Conservation (phyloP, 768 basidiomycete genomes). For the Xanthoconium purpureum region DNA sequence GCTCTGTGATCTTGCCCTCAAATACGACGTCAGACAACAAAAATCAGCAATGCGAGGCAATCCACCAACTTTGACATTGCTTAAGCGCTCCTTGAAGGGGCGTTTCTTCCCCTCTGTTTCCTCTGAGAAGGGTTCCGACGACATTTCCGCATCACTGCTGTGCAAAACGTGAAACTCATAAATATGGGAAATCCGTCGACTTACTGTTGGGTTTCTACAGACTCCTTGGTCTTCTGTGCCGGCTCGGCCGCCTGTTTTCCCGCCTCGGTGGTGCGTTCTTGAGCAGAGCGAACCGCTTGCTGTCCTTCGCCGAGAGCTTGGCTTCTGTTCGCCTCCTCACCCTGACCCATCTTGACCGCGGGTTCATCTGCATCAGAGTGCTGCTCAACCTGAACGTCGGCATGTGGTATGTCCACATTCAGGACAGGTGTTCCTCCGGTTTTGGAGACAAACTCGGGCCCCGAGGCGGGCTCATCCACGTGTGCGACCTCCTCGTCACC, state of each 20-base stretch:
- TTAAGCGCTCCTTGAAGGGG: slow-evolving; percentile 31
- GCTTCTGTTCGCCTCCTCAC: slow-evolving; percentile 30
- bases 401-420: slow-evolving; percentile 44
- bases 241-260: slow-evolving; percentile 12
- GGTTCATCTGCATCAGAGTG: slow-evolving; percentile 51
- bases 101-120: slow-evolving; percentile 38
- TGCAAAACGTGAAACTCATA: not conserved
- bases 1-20: slow-evolving; percentile 48
- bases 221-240: slow-evolving; percentile 1
- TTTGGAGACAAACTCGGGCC: slow-evolving; percentile 59
- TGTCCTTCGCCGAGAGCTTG: slow-evolving; percentile 23
- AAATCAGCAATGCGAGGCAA: not conserved
- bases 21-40: not conserved
- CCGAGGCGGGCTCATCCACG: slow-evolving; percentile 68
- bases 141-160: slow-evolving; percentile 27
- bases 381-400: slow-evolving; percentile 42
- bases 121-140: slow-evolving; percentile 13
- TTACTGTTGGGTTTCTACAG: slow-evolving; percentile 12
- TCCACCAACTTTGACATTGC: slow-evolving; percentile 29
- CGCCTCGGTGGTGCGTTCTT: slow-evolving; percentile 1
- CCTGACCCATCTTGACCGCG: slow-evolving; percentile 32
- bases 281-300: slow-evolving; percentile 11
- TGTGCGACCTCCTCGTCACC: slow-evolving; percentile 53
- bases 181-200: not conserved
- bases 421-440: slow-evolving; percentile 47